These are phyloP conservation scores for Pseudopediastrum boryanum DNA, from an alignment of 139 green algal genomes.

Conservation along the genomic window DNA sequence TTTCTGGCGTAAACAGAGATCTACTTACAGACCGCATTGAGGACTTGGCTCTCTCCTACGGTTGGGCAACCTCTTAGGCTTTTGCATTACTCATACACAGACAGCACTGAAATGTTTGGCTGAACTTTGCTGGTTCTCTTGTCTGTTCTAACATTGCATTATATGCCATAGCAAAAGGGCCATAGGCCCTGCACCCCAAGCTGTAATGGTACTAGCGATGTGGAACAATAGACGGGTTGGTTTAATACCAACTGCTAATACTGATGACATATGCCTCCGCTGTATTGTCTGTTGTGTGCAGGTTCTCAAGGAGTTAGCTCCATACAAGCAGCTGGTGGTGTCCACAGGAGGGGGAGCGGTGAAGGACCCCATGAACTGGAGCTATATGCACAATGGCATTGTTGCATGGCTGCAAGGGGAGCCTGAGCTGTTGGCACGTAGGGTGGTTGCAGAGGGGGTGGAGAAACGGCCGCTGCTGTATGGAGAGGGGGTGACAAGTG, in stretches of 20 bases:
- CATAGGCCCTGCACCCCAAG: too few relatives aligned
- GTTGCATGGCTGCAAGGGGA: constrained; percentile 84
- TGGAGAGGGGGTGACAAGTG: constrained; percentile 32
- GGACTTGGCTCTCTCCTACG: too few relatives aligned
- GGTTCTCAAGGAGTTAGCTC: constrained; percentile 75
- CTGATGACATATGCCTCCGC: neutral
- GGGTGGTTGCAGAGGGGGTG: constrained; percentile 73
- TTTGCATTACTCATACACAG: too few relatives aligned
- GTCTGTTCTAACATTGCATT: too few relatives aligned
- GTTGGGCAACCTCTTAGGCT: too few relatives aligned
- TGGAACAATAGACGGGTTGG: too few relatives aligned
- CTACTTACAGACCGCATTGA: too few relatives aligned
- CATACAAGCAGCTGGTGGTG: constrained; percentile 82
- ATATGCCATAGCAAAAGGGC: too few relatives aligned
- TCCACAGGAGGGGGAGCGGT: constrained; percentile 86
- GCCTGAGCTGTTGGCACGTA: constrained; percentile 65
- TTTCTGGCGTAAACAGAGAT: too few relatives aligned
- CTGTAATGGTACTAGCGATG: too few relatives aligned
- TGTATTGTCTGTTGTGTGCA: constrained; percentile 12
- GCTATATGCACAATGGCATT: constrained; percentile 84
- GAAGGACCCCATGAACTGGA: constrained; percentile 81
- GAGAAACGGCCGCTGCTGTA: constrained; percentile 75
- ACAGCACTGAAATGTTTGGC: too few relatives aligned
- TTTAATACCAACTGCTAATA: neutral
- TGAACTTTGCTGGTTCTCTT: too few relatives aligned